A percentile compares a stretch with the other conserved stretches of the same genome.
Evolutionary conservation across 345 rosid genomes (phyloP).

Genomic region (Eucalyptus albens): DNA sequence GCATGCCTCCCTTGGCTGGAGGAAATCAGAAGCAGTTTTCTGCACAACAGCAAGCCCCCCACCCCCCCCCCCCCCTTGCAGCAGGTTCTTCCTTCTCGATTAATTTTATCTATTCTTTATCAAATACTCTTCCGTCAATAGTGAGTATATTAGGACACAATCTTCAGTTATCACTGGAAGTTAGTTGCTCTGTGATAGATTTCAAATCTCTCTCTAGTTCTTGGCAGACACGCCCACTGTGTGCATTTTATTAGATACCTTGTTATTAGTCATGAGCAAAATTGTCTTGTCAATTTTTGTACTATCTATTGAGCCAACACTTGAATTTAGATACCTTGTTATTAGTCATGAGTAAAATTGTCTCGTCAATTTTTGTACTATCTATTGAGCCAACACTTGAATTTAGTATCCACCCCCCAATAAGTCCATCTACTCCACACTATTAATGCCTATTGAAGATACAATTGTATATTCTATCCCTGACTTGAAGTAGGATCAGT

Average conservation of each 20-base stretch:
- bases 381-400: neutral
- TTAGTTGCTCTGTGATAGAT: neutral
- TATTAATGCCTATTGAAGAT: neutral
- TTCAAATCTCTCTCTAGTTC: neutral
- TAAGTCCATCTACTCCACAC: neutral
- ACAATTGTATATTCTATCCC: neutral
- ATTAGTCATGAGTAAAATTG: neutral
- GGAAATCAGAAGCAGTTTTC: conserved; percentile 90
- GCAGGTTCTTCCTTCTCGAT: conserved; percentile 43
- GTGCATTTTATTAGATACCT: neutral
- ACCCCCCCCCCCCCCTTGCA: conserved; percentile 63
- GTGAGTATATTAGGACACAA: neutral
- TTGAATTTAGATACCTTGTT: neutral
- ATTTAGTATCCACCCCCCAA: neutral
- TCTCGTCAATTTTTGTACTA: neutral
- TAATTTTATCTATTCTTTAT: neutral
- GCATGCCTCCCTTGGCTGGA: conserved; percentile 58
- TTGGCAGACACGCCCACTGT: neutral
- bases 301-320: neutral
- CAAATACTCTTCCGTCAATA: neutral
- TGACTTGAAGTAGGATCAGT: neutral
- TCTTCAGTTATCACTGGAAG: neutral
- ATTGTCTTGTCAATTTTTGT: neutral
- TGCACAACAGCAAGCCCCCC: conserved; percentile 69
- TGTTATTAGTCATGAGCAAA: neutral